These are phyloP conservation scores for Lentinus polychrous DNA, from an alignment of 1,284 basidiomycete genomes.

Conservation along the genomic window DNA sequence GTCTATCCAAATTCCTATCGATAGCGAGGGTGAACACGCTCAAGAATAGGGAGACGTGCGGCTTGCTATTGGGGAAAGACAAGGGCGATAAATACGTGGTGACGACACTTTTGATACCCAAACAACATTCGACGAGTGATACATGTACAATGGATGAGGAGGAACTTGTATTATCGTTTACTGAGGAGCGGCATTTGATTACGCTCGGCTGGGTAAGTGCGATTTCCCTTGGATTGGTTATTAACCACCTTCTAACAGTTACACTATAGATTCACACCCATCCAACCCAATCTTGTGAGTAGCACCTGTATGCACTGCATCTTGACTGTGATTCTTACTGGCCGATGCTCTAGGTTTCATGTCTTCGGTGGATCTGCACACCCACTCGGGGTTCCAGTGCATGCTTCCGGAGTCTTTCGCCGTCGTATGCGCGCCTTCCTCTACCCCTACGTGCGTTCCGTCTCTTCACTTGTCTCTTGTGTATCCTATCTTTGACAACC, in stretches of 20 bases:
- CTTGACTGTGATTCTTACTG: background rate
- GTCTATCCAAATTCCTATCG: constrained; percentile 64
- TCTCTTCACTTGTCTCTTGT: constrained; percentile 1
- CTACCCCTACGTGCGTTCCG: constrained; percentile 58
- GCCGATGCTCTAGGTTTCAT: constrained; percentile 56
- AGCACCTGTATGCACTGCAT: background rate
- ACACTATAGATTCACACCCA: constrained; percentile 79
- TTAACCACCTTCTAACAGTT: constrained; percentile 7
- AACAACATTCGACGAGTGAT: constrained; percentile 79
- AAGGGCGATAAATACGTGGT: constrained; percentile 59
- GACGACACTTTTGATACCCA: constrained; percentile 74
- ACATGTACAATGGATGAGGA: constrained; percentile 87
- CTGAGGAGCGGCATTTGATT: constrained; percentile 69
- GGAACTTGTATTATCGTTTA: constrained; percentile 78
- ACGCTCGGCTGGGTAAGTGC: constrained; percentile 87
- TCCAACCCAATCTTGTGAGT: constrained; percentile 79
- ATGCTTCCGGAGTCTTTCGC: constrained; percentile 89
- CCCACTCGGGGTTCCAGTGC: constrained; percentile 79
- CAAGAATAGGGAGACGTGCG: constrained; percentile 59
- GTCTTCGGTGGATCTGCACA: constrained; percentile 85
- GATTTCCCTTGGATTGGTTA: background rate
- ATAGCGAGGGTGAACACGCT: constrained; percentile 59
- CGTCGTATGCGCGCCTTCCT: constrained; percentile 81
- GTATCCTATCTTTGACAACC: constrained; percentile 2
- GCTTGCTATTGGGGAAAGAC: constrained; percentile 51